phyloP scores from a whole-genome alignment of 805 yeast species.

The Candida quercuum region DNA sequence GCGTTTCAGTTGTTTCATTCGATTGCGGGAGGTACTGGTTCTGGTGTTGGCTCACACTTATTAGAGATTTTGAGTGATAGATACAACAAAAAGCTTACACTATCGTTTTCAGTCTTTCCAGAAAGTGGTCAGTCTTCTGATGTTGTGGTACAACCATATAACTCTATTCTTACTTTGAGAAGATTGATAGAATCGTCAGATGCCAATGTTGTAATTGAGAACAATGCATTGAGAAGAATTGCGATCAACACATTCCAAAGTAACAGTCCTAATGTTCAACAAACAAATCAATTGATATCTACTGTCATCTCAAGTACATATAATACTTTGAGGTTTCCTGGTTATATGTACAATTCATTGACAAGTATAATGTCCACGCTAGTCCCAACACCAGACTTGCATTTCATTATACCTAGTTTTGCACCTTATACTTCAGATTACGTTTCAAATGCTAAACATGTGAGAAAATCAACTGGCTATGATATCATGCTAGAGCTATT shows the following conservation, averaged over 20 bases:
- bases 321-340: slow-evolving; percentile 85
- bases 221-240: slow-evolving; percentile 71
- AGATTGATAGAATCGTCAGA: slow-evolving; percentile 83
- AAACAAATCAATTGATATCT: slow-evolving; percentile 81
- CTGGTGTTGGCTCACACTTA: slow-evolving; percentile 85
- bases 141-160: slow-evolving; percentile 98
- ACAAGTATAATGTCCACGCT: slow-evolving; percentile 77
- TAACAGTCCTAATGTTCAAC: slow-evolving; percentile 61
- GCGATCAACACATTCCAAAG: slow-evolving; percentile 59
- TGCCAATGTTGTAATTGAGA: slow-evolving; percentile 85
- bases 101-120: slow-evolving; percentile 86
- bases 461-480: slow-evolving; percentile 70
- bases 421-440: slow-evolving; percentile 74
- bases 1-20: slow-evolving; percentile 91
- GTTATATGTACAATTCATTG: slow-evolving; percentile 82
- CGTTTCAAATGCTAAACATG: slow-evolving; percentile 51
- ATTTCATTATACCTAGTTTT: slow-evolving; percentile 66
- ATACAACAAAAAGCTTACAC: slow-evolving; percentile 74
- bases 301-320: slow-evolving; percentile 81
- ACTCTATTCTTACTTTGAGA: slow-evolving; percentile 75
- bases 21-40: slow-evolving; percentile 98
- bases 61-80: slow-evolving; percentile 77
- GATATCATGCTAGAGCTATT: slow-evolving; percentile 81
- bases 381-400: slow-evolving; percentile 81
- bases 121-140: slow-evolving; percentile 75